A percentile compares a stretch with the other conserved stretches of the same genome.
Conservation (phyloP, 352 stramenopile species). For the Phytophthora tubulina region DNA sequence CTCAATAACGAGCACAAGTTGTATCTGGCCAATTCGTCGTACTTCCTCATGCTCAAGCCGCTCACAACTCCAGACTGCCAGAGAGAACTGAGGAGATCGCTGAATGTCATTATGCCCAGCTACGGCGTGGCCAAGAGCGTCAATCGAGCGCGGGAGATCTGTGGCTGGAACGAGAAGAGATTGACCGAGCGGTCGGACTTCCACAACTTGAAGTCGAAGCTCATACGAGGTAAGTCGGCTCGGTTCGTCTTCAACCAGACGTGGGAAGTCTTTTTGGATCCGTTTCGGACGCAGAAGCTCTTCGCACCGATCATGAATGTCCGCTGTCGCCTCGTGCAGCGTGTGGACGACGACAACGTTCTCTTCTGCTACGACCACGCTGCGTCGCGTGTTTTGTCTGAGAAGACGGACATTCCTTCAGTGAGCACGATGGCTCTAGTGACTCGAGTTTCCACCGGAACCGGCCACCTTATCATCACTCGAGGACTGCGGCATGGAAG, state of each 20-base stretch:
- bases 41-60: constrained; percentile 44
- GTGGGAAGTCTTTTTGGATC: constrained; percentile 42
- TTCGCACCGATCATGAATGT: constrained; percentile 42
- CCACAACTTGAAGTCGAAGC: constrained; percentile 43
- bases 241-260: constrained; percentile 36
- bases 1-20: constrained; percentile 47
- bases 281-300: constrained; percentile 34
- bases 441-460: constrained; percentile 32
- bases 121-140: constrained; percentile 18
- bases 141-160: constrained; percentile 35
- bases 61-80: constrained; percentile 35
- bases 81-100: constrained; percentile 21
- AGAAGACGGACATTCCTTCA: constrained; percentile 35
- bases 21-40: constrained; percentile 39
- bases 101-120: constrained; percentile 24
- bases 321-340: constrained; percentile 40
- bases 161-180: constrained; percentile 42
- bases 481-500: constrained; percentile 46
- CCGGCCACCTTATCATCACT: constrained; percentile 41
- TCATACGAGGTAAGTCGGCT: constrained; percentile 31
- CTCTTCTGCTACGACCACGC: constrained; percentile 47
- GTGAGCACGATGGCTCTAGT: constrained; percentile 41
- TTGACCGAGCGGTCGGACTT: constrained; percentile 30
- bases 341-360: constrained; percentile 44
- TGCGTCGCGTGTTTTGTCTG: constrained; percentile 34